phyloP scores from a whole-genome alignment of 1,139 yeast species.

The Kodamaea suecica region DNA sequence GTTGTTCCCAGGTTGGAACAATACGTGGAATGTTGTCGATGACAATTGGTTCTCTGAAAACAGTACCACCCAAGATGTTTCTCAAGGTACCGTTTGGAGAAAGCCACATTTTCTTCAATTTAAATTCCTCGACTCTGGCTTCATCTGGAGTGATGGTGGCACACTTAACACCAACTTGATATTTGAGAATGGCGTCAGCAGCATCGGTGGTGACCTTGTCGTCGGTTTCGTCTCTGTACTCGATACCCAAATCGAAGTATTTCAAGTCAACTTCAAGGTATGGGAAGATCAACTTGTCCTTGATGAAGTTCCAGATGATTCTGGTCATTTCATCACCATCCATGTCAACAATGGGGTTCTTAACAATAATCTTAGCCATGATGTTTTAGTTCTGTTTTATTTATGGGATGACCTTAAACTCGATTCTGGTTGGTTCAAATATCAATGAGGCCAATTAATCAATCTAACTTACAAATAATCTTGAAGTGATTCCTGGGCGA shows the following conservation, averaged over 20 bases:
- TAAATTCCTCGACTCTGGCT: slow-evolving; percentile 72
- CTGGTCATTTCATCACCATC: slow-evolving; percentile 89
- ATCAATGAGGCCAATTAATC: neutral
- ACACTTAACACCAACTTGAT: slow-evolving; percentile 82
- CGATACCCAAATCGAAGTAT: slow-evolving; percentile 72
- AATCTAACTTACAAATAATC: no score
- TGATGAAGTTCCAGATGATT: slow-evolving; percentile 77
- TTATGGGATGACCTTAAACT: neutral
- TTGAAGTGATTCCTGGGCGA: neutral
- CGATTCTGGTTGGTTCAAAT: neutral
- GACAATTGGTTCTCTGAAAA: slow-evolving; percentile 79
- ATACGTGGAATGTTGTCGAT: slow-evolving; percentile 74
- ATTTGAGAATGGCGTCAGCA: slow-evolving; percentile 69
- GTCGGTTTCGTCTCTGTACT: slow-evolving; percentile 66
- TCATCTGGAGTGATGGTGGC: slow-evolving; percentile 88
- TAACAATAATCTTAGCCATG: slow-evolving; percentile 58
- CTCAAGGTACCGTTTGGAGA: slow-evolving; percentile 85
- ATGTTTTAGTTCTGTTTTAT: slow-evolving; percentile 1
- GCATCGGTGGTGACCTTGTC: slow-evolving; percentile 74
- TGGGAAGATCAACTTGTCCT: slow-evolving; percentile 65
- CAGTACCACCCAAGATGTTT: slow-evolving; percentile 79
- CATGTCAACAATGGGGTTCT: slow-evolving; percentile 73
- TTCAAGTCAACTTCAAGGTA: slow-evolving; percentile 69
- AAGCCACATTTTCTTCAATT: slow-evolving; percentile 78
- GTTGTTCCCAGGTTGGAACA: slow-evolving; percentile 76